These are phyloP conservation scores for Boletus subluridellus DNA, from an alignment of 1,284 basidiomycete genomes.

Conservation along the genomic window DNA sequence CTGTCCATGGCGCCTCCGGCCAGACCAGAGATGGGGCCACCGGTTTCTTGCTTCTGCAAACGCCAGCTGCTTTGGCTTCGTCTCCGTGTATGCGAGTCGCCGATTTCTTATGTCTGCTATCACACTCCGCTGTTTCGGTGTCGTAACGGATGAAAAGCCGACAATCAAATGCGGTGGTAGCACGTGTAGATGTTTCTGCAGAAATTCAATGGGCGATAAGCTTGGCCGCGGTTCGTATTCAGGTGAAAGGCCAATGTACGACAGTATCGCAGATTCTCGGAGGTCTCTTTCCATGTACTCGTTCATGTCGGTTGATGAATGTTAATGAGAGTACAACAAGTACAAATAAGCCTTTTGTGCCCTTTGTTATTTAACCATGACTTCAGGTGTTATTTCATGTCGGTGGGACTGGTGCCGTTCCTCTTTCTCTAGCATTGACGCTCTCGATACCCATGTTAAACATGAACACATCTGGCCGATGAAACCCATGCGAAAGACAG, in stretches of 20 bases:
- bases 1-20: constrained; percentile 44
- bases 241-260: constrained; percentile 59
- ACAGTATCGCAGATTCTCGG: constrained; percentile 45
- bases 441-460: constrained; percentile 46
- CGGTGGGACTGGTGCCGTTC: constrained; percentile 51
- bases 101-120: constrained; percentile 67
- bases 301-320: background rate
- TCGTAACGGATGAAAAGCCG: constrained; percentile 59
- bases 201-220: constrained; percentile 57
- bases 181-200: constrained; percentile 53
- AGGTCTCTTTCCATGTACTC: constrained; percentile 31
- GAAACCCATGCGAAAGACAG: constrained; percentile 32
- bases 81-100: constrained; percentile 55
- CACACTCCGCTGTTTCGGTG: constrained; percentile 61
- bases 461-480: constrained; percentile 44
- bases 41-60: constrained; percentile 48
- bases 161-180: constrained; percentile 64
- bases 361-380: background rate
- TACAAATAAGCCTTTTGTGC: constrained; percentile 20
- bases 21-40: constrained; percentile 68
- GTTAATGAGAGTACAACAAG: constrained; percentile 12
- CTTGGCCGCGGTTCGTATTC: constrained; percentile 60
- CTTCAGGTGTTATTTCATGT: constrained; percentile 28
- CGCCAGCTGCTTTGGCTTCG: constrained; percentile 51
- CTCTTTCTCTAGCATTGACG: constrained; percentile 37